Percentiles rank a stretch among this genome's conserved stretches.
Evolutionary conservation across 148 eudicot genomes (phyloP).

Genomic region (Silene uniflora): DNA sequence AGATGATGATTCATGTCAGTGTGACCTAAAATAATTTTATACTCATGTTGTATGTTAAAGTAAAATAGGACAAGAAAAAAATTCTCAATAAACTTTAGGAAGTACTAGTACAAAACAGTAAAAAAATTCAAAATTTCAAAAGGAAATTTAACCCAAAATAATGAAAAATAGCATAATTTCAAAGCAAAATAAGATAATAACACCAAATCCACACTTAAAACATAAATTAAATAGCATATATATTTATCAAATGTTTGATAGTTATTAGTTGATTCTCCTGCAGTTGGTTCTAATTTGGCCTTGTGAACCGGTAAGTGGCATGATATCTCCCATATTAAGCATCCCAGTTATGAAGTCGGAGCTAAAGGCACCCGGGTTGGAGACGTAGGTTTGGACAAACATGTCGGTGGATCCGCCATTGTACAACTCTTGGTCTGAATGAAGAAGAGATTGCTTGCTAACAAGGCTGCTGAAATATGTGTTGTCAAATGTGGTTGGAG

Average conservation of each 20-base stretch:
- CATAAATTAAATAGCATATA: neutral
- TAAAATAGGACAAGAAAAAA: too few relatives aligned
- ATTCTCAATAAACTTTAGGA: too few relatives aligned
- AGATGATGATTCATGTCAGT: too few relatives aligned
- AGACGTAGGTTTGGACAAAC: conserved; percentile 38
- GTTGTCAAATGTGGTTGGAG: conserved; percentile 48
- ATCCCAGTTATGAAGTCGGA: conserved; percentile 54
- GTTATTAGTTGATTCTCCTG: conserved; percentile 38
- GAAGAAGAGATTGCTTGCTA: conserved; percentile 45
- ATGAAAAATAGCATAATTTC: too few relatives aligned
- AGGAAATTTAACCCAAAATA: neutral
- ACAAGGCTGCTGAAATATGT: conserved; percentile 42
- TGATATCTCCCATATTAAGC: conserved; percentile 62
- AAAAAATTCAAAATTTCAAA: neutral
- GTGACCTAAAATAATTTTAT: too few relatives aligned
- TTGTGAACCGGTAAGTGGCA: conserved; percentile 50
- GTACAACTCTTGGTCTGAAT: conserved; percentile 63
- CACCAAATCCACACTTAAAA: neutral
- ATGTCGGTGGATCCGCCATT: conserved; percentile 49
- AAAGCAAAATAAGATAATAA: too few relatives aligned
- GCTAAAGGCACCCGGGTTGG: conserved; percentile 40
- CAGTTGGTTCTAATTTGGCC: conserved; percentile 67
- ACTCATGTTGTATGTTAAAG: too few relatives aligned
- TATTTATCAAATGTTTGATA: neutral
- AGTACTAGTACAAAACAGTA: neutral